These are phyloP conservation scores for Stagonosporopsis rhizophila DNA, from an alignment of 2,329 filamentous ascomycete species.

Conservation along the genomic window DNA sequence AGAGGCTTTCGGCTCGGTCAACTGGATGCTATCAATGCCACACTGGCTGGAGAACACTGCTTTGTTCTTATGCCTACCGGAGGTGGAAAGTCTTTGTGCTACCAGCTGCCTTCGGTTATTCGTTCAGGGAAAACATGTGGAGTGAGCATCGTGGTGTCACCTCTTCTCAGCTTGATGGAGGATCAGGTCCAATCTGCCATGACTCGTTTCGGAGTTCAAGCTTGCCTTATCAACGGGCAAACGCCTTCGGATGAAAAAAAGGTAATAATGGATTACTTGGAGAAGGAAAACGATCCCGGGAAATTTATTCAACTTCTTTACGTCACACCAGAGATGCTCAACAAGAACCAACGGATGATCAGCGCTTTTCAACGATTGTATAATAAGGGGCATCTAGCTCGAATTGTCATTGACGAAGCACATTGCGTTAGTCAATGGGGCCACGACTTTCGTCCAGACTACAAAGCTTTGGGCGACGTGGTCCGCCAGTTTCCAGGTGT, in stretches of 20 bases:
- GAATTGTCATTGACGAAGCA: slow-evolving; percentile 97
- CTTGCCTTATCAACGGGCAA: slow-evolving; percentile 82
- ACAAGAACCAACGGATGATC: slow-evolving; percentile 75
- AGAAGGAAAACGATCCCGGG: slow-evolving; percentile 70
- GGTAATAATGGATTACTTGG: slow-evolving; percentile 70
- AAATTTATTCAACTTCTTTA: slow-evolving; percentile 86
- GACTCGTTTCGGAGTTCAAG: slow-evolving; percentile 73
- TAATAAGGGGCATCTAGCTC: slow-evolving; percentile 74
- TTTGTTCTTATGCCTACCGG: slow-evolving; percentile 99
- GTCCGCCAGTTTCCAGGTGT: slow-evolving; percentile 76
- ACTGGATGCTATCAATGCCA: slow-evolving; percentile 94
- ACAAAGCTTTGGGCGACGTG: slow-evolving; percentile 82
- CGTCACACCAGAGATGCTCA: slow-evolving; percentile 96
- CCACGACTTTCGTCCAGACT: slow-evolving; percentile 96
- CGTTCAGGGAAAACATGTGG: slow-evolving; percentile 80
- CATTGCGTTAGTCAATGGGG: slow-evolving; percentile 99
- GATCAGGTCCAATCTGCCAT: slow-evolving; percentile 89
- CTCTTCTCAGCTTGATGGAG: slow-evolving; percentile 93
- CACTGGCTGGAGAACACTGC: slow-evolving; percentile 82
- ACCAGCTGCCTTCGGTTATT: slow-evolving; percentile 90
- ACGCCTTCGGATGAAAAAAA: slow-evolving; percentile 68
- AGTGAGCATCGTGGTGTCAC: slow-evolving; percentile 93
- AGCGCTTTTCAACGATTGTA: slow-evolving; percentile 73
- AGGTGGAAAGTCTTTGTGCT: slow-evolving; percentile 95
- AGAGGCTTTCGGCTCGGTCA: slow-evolving; percentile 89